Conservation (phyloP, 352 stramenopile species). For the Peronospora belbahrii region DNA sequence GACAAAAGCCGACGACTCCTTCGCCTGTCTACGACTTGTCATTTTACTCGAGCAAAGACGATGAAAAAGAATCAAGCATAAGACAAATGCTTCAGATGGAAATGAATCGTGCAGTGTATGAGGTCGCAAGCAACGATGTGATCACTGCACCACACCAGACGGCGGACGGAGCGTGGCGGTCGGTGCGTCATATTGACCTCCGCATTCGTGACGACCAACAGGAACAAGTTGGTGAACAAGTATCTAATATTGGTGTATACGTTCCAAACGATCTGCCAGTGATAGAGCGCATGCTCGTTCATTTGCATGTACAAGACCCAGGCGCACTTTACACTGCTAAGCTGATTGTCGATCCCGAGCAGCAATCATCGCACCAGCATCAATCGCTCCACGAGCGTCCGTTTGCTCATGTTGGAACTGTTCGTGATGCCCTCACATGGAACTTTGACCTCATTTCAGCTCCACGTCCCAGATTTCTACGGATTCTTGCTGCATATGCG, state of each 20-base stretch:
- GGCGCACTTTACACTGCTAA: slow-evolving; percentile 41
- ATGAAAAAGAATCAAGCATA: slow-evolving; percentile 14
- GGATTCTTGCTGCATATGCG: slow-evolving; percentile 52
- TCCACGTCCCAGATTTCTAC: slow-evolving; percentile 51
- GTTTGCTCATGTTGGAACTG: slow-evolving; percentile 47
- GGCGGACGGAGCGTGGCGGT: slow-evolving; percentile 44
- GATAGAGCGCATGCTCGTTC: slow-evolving; percentile 44
- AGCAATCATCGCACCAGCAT: slow-evolving; percentile 12
- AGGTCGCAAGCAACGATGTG: slow-evolving; percentile 42
- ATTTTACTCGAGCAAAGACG: slow-evolving; percentile 36
- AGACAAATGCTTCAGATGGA: slow-evolving; percentile 28
- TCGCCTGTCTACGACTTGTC: slow-evolving; percentile 40
- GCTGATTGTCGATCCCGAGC: slow-evolving; percentile 4
- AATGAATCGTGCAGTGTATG: slow-evolving; percentile 40
- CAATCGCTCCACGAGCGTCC: slow-evolving; percentile 25
- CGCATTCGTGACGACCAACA: slow-evolving; percentile 39
- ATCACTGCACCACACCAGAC: slow-evolving; percentile 55
- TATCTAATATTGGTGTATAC: slow-evolving; percentile 75
- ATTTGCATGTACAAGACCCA: slow-evolving; percentile 42
- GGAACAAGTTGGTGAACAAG: slow-evolving; percentile 40
- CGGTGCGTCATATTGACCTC: slow-evolving; percentile 67
- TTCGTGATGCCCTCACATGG: slow-evolving; percentile 70
- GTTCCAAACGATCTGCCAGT: slow-evolving; percentile 46
- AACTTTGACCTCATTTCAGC: slow-evolving; percentile 65
- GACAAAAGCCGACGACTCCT: slow-evolving; percentile 22